A percentile compares a stretch with the other conserved stretches of the same genome.
phyloP scores from a whole-genome alignment of 768 basidiomycete genomes.

The Leccinum variicolor region DNA sequence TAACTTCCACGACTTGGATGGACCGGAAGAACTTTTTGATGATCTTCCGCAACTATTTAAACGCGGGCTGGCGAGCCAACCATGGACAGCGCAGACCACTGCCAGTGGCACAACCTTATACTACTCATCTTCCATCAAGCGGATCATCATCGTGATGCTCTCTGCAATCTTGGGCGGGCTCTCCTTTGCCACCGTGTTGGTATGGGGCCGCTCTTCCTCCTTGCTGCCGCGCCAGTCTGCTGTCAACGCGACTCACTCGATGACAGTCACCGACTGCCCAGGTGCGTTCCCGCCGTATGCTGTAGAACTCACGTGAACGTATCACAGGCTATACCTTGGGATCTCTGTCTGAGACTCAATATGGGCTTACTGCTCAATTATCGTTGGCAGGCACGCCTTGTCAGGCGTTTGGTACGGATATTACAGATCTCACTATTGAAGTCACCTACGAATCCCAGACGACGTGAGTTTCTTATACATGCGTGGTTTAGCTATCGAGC shows the following conservation, averaged over 20 bases:
- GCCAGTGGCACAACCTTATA: not conserved
- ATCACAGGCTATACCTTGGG: slow-evolving; percentile 52
- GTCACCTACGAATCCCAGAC: slow-evolving; percentile 62
- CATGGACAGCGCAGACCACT: too few relatives aligned
- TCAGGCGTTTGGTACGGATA: slow-evolving; percentile 62
- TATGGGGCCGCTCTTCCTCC: slow-evolving; percentile 6
- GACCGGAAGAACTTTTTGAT: too few relatives aligned
- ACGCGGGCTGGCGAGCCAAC: too few relatives aligned
- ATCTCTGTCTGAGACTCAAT: slow-evolving; percentile 39
- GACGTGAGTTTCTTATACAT: slow-evolving; percentile 32
- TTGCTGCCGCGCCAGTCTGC: slow-evolving; percentile 3
- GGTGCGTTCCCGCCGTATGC: slow-evolving; percentile 13
- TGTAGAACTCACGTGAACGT: not conserved
- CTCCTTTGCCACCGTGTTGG: slow-evolving; percentile 1
- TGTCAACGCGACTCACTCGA: slow-evolving; percentile 14
- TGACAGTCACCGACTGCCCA: slow-evolving; percentile 32
- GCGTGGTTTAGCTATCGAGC: not conserved
- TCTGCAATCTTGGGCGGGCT: slow-evolving; percentile 6
- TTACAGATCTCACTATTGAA: slow-evolving; percentile 55
- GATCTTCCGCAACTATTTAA: too few relatives aligned
- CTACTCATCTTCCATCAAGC: not conserved
- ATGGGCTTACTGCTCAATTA: slow-evolving; percentile 54
- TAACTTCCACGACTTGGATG: too few relatives aligned
- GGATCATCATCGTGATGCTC: not conserved
- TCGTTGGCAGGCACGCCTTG: slow-evolving; percentile 54